Base-by-base conservation (phyloP, 106 monocot species). In the Triglochin maritima region DNA sequence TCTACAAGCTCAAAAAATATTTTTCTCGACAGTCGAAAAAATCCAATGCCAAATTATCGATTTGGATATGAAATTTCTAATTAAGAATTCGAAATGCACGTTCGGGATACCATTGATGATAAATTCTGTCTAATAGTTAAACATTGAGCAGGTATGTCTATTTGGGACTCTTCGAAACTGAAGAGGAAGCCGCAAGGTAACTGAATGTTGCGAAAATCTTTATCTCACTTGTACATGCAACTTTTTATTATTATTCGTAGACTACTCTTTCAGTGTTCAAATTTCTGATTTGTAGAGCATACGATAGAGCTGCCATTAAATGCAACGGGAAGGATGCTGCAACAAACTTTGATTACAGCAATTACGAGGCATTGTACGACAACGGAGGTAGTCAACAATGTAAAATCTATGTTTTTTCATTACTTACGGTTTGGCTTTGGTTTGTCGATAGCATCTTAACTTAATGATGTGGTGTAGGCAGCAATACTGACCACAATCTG, bases 221-320 rank as follows among this genome's bases (percentile, higher is more conserved):
- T 29, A 29, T 29, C 29, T 29, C 29, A 29, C 29, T 29, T 29
- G 29, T 29, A 29, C 29, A 29, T 29, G 29, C 29, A 29, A 29
- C n/a, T 29, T 29, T 29, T 29, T 29, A 29, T 29, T 29, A 29
- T 29, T 29, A 29, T 29, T 29, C 29, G 29, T 29, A 29, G 29
- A 29, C 29, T 1, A 29, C 29, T 29, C 29, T 0, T 29, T 29
- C 29, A 29, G 29, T 29, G 29, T 29, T 29, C 29, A 29, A 29
- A 29, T 29, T 29, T 29, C 29, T 52, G 55, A 41, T 17, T 10
- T 46, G 9, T 62, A 77, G 76, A 77, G 92, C 92, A 53, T 92
- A 92, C 65, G 92, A 92, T 66, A 83, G 88, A 70, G 92, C 92
- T 2, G 92, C 92, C 52, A 85, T 92, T 69, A 92, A 85, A 57